Evolutionary conservation across 2,329 filamentous ascomycete genomes (phyloP), one percentile per base, ranked within the genome.

Genomic region (Paecilomyces variotii): DNA sequence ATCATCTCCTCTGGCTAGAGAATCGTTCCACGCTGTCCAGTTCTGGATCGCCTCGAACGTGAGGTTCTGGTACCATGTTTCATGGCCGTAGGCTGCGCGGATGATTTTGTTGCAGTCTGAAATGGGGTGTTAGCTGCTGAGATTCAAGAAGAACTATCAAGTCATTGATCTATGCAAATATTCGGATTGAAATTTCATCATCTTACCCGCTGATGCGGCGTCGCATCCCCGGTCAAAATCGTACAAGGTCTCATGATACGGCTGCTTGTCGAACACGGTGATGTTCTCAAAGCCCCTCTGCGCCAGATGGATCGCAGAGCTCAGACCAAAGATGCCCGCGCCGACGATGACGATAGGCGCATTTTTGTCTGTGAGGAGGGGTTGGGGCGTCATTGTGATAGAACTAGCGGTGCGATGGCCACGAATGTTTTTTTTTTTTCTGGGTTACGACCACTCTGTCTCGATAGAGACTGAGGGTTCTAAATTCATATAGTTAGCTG

Each of bases 221-320:
- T 80, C 77, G 54, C 74, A 73, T 25, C 79, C 79, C 0, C 67
- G 59, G 0, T 68, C 61, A 56, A 76, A 77, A 5, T 74, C 74
- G 56, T 82, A 82, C 0, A 64, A 65, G 0, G 69, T 68, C 34
- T 74, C 57, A 11, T 77, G 70, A 34, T 79, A 71, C 19, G 75
- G 68, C 62, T 82, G 77, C 61, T 73, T 74, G 63, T 83, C 80
- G 34, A 83, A 71, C 10, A 83, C 73, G 7, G 74, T 80, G 27
- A 82, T 70, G 59, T 78, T 71, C 4, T 24, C 70, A 64, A 81
- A 83, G 2, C 80, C 80, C 10, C 76, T 65, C 54, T 70, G 67
- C 6, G 73, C 73, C 4, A 80, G 71, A 62, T 78, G 75, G 28
- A 80, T 63, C 1, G 78, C 78, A 6, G 75, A 68, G 11, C 63